Percentiles rank a stretch among this genome's conserved stretches.
Conservation (phyloP, 306 rosid species). For the Morella rubra region DNA sequence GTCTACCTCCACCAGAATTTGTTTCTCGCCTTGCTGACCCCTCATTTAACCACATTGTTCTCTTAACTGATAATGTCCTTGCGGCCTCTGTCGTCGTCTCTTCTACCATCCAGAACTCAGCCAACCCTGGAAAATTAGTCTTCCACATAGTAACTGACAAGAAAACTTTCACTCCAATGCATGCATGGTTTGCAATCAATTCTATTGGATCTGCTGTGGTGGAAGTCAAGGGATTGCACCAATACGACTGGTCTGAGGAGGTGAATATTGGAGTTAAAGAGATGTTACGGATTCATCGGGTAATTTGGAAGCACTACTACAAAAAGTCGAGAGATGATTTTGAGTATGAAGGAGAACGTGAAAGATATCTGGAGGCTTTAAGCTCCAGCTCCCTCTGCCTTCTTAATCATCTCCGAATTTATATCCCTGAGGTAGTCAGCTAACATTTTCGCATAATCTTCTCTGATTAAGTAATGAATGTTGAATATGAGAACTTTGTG, state of each 20-base stretch:
- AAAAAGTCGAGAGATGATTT: constrained; percentile 45
- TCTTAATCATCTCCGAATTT: constrained; percentile 80
- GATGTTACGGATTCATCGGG: constrained; percentile 71
- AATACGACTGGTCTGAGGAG: constrained; percentile 84
- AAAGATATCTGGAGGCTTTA: constrained; percentile 47
- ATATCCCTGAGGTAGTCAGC: constrained; percentile 68
- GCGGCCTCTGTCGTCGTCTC: constrained; percentile 90
- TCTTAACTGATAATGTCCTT: constrained; percentile 79
- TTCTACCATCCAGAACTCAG: constrained; percentile 63
- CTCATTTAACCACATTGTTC: constrained; percentile 64
- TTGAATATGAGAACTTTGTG: constrained; percentile 35
- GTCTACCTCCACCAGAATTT: constrained; percentile 77
- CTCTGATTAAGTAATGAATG: constrained; percentile 26
- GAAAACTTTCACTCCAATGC: constrained; percentile 88
- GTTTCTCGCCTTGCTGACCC: constrained; percentile 74
- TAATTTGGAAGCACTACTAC: constrained; percentile 64
- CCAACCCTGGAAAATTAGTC: constrained; percentile 65
- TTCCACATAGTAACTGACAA: constrained; percentile 87
- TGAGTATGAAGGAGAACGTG: constrained; percentile 40
- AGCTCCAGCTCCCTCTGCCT: constrained; percentile 76
- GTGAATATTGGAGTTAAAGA: constrained; percentile 70
- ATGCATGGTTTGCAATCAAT: constrained; percentile 93
- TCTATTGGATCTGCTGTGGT: constrained; percentile 59
- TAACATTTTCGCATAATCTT: constrained; percentile 20
- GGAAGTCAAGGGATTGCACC: constrained; percentile 90